Percentiles rank a stretch among this genome's conserved stretches.
These are phyloP conservation scores for Chytridium lagenaria DNA, from an alignment of 371 early-diverging fungal genomes.

Conservation along the genomic window DNA sequence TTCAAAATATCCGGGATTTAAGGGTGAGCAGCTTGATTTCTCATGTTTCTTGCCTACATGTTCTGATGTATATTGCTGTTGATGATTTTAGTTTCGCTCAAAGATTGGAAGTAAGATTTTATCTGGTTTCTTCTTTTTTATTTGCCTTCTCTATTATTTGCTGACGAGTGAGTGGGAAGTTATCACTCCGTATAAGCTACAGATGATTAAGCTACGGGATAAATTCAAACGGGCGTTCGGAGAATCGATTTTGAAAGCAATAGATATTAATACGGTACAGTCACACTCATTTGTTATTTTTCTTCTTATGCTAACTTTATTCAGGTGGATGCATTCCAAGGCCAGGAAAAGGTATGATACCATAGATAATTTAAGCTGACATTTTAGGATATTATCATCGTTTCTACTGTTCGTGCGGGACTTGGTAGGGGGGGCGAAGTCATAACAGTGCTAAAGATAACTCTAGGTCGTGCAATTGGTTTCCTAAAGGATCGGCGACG, in stretches of 20 bases:
- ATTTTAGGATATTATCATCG: constrained; percentile 82
- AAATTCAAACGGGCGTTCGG: constrained; percentile 72
- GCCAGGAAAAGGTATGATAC: constrained; percentile 85
- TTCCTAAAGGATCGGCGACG: constrained; percentile 84
- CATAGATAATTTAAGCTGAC: neutral
- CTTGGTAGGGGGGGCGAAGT: constrained; percentile 43
- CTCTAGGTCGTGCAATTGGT: constrained; percentile 74
- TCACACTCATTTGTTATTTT: neutral
- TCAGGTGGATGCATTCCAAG: constrained; percentile 96
- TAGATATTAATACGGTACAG: constrained; percentile 90
- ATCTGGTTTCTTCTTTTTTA: no score
- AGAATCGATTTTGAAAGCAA: constrained; percentile 63
- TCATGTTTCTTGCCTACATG: neutral
- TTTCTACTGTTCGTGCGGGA: constrained; percentile 92
- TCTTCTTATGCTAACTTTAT: neutral
- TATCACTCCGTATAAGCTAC: constrained; percentile 93
- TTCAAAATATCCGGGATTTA: constrained; percentile 58
- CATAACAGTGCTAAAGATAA: neutral
- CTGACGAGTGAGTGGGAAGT: no score
- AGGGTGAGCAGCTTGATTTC: constrained; percentile 15
- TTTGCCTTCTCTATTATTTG: no score
- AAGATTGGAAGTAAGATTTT: constrained; percentile 66
- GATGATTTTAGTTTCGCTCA: no score
- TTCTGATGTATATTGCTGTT: no score
- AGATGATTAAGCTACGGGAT: constrained; percentile 73